Base-by-base conservation (phyloP, 2,329 filamentous ascomycete genomes). In the Aschersonia sp. region DNA sequence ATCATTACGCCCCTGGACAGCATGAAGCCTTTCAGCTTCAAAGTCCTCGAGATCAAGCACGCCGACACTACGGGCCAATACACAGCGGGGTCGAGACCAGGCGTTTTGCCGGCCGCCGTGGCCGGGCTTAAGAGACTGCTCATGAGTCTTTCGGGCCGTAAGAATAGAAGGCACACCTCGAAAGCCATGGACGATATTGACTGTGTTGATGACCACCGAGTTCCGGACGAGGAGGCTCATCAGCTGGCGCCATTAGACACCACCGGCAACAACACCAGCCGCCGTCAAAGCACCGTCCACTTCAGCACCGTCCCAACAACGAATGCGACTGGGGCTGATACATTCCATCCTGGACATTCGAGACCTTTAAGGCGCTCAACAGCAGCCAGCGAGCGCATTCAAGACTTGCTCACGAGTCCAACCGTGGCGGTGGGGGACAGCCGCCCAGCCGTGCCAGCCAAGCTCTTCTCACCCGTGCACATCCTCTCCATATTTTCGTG, bases 1-100 rank as follows among this genome's bases (percentile, higher is more conserved):
- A 74, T 80, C 51, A 70, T 81, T 48, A 73, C 77, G 46, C 72
- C 71, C 4, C 67, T 78, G 22, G 73, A 76, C 43, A 62, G 70
- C 5, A 54, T 73, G 14, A 61, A 63, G 4, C 58, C 70, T 2
- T 75, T 72, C 49, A 59, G 64, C 12, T 75, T 79, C 56, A 62
- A 64, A 51, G 65, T 74, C 35, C 54, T 73, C 31, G 58, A 68
- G 49, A 77, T 79, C 48, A 62, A 55, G 50, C 74, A 77, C 53
- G 60, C 58, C 2, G 56, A 67, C 2, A 32, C 32, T 32, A 31
- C 46, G 5, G 30, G 39, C 11, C 39, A 47, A 41, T 44, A 30
- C 29, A 45, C n/a, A n/a, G 40, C 46, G 10, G 29, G 8, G 29
- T 2, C 39, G 14, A 12, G 39, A 5, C 14, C 11, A 5, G 32